Evolutionary conservation across 1,284 basidiomycete genomes (phyloP).

Genomic region (Leccinum subrobustum): DNA sequence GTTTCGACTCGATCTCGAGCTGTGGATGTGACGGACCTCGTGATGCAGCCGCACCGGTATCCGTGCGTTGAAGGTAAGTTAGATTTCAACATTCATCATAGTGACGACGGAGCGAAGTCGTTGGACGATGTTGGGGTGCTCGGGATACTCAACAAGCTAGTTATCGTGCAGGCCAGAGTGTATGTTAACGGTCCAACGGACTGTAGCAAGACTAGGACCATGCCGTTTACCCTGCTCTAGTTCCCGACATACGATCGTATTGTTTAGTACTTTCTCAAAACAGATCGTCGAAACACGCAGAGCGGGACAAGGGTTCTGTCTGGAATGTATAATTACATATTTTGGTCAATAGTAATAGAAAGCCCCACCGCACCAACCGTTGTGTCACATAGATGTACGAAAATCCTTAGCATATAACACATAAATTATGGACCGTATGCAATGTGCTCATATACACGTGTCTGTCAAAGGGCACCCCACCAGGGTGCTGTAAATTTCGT

Average conservation of each 20-base stretch:
- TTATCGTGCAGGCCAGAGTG: slow-evolving; percentile 41
- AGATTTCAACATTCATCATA: slow-evolving; percentile 22
- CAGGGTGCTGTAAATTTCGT: no score
- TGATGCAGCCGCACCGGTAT: slow-evolving; percentile 28
- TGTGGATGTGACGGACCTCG: slow-evolving; percentile 40
- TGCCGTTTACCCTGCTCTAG: background rate
- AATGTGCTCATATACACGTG: slow-evolving; percentile 38
- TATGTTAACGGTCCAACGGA: slow-evolving; percentile 45
- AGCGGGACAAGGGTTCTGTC: slow-evolving; percentile 8
- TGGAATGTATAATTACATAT: slow-evolving; percentile 25
- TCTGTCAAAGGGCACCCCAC: slow-evolving; percentile 30
- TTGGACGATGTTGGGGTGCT: slow-evolving; percentile 44
- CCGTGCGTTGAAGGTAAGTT: slow-evolving; percentile 18
- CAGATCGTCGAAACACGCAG: slow-evolving; percentile 27
- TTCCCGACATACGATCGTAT: background rate
- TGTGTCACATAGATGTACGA: background rate
- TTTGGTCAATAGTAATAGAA: slow-evolving; percentile 23
- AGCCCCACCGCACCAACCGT: background rate
- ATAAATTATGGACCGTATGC: slow-evolving; percentile 32
- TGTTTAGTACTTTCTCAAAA: slow-evolving; percentile 21
- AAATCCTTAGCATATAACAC: slow-evolving; percentile 37
- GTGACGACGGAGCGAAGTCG: slow-evolving; percentile 18
- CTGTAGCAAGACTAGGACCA: slow-evolving; percentile 41
- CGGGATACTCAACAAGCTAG: slow-evolving; percentile 51
- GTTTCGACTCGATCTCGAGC: slow-evolving; percentile 41